Evolutionary conservation across 352 stramenopile species (phyloP).

Genomic region (Phytopythium delawarense): DNA sequence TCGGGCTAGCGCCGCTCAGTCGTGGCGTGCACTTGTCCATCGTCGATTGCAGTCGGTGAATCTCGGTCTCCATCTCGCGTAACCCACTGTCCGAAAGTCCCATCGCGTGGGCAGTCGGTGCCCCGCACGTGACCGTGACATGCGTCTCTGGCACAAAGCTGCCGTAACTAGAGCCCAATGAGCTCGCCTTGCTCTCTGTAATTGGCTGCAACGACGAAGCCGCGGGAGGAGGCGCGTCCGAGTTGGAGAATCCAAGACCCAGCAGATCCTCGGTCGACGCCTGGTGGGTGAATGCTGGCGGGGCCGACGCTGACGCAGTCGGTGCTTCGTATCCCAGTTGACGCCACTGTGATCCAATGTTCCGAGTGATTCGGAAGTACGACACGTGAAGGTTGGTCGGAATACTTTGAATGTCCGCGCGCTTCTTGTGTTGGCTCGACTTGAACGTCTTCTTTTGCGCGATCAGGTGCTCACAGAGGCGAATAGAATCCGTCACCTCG

Average conservation of each 20-base stretch:
- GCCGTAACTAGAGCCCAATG: not conserved
- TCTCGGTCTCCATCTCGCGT: constrained; percentile 80
- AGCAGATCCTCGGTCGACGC: constrained; percentile 60
- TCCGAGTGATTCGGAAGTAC: constrained; percentile 74
- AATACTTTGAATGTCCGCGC: constrained; percentile 73
- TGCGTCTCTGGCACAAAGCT: constrained; percentile 49
- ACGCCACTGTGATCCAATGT: constrained; percentile 34
- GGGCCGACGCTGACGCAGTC: constrained; percentile 2
- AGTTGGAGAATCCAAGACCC: constrained; percentile 20
- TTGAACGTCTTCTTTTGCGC: constrained; percentile 82
- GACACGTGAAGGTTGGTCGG: constrained; percentile 83
- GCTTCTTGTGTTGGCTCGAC: constrained; percentile 78
- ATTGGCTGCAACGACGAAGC: not conserved
- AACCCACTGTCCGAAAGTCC: constrained; percentile 69
- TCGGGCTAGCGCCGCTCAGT: constrained; percentile 12
- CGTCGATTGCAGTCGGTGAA: constrained; percentile 56
- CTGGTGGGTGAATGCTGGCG: constrained; percentile 14
- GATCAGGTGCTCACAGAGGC: constrained; percentile 54
- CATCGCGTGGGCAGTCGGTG: constrained; percentile 78
- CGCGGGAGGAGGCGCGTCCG: constrained; percentile 6
- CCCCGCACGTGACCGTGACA: constrained; percentile 72
- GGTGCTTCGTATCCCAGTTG: constrained; percentile 5
- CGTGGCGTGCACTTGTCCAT: constrained; percentile 59
- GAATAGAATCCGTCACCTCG: constrained; percentile 65
- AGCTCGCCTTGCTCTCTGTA: constrained; percentile 18